Conservation (phyloP, 495 filamentous ascomycete genomes). For the Friedmanniomyces simplex region DNA sequence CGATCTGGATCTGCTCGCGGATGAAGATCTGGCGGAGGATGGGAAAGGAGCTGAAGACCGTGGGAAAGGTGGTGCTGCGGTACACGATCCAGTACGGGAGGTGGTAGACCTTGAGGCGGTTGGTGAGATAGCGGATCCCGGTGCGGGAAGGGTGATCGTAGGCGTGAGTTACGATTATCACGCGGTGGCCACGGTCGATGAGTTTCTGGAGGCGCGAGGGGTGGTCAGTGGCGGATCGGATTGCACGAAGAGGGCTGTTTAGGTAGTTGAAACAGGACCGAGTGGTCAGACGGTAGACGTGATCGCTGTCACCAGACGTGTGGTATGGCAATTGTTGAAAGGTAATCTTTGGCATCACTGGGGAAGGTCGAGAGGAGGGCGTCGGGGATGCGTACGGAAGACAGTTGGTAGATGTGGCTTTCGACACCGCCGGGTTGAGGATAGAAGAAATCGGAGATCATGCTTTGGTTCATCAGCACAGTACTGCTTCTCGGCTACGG, state of each 20-base stretch:
- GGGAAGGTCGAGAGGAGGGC: background rate
- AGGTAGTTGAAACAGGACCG: too few species aligned
- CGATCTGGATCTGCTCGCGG: constrained; percentile 88
- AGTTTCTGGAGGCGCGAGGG: constrained; percentile 49
- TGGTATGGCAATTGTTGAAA: too few species aligned
- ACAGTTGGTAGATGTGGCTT: constrained; percentile 96
- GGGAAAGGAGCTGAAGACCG: constrained; percentile 96
- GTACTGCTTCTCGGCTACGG: background rate
- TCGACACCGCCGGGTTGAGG: constrained; percentile 93
- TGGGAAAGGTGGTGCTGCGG: constrained; percentile 87
- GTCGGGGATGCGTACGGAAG: constrained; percentile 36
- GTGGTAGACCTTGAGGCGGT: constrained; percentile 96
- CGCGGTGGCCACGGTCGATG: constrained; percentile 93
- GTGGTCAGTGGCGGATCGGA: background rate
- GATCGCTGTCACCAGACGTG: too few species aligned
- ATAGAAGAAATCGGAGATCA: constrained; percentile 99
- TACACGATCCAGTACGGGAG: constrained; percentile 94
- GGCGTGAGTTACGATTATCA: constrained; percentile 95
- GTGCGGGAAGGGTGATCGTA: constrained; percentile 64
- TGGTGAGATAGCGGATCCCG: constrained; percentile 93
- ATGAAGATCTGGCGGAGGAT: constrained; percentile 92
- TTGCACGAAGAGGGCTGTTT: background rate
- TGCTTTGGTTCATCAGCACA: constrained; percentile 39
- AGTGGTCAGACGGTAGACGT: too few species aligned
- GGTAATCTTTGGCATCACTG: too few species aligned